phyloP scores from a whole-genome alignment of 164 flowering plant genomes.

The Santalum album region DNA sequence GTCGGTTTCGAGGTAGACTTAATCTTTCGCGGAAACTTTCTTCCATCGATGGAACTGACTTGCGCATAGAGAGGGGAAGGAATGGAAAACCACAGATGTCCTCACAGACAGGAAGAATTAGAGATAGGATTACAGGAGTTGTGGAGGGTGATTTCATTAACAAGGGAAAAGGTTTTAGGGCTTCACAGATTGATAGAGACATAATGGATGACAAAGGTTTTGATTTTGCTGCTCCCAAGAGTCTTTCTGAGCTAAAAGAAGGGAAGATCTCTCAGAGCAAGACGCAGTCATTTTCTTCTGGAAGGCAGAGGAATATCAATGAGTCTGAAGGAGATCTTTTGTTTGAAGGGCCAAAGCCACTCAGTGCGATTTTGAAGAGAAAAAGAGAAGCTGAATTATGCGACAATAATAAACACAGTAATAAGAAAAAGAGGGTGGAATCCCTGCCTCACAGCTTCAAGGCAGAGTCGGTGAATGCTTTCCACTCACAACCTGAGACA shows the following conservation, averaged over 20 bases:
- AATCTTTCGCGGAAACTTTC: conserved; percentile 42
- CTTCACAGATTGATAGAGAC: conserved; percentile 20
- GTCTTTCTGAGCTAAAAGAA: conserved; percentile 52
- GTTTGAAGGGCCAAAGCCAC: conserved; percentile 84
- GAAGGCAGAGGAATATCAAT: conserved; percentile 25
- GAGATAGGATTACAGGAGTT: conserved; percentile 39
- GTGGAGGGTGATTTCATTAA: conserved; percentile 25
- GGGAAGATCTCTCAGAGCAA: conserved; percentile 14
- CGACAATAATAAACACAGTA: conserved; percentile 17
- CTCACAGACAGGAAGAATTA: conserved; percentile 35
- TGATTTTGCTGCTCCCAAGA: conserved; percentile 51
- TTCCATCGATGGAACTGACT: conserved; percentile 19
- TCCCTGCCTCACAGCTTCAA: conserved; percentile 3
- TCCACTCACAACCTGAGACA: conserved; percentile 8
- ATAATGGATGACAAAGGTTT: conserved; percentile 14
- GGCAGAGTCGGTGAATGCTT: conserved; percentile 5
- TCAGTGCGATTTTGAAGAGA: conserved; percentile 67
- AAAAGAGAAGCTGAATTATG: conserved; percentile 41
- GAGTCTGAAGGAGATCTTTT: conserved; percentile 32
- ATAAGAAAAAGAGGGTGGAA: conserved; percentile 14
- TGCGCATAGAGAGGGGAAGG: conserved; percentile 34
- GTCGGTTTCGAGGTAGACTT: conserved; percentile 65
- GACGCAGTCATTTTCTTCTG: conserved; percentile 17
- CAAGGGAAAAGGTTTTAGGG: conserved; percentile 29
- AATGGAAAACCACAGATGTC: conserved; percentile 23